Evolutionary conservation across 139 green algal species (phyloP), one percentile per base, ranked within the genome.

Genomic region (Chlorella vulgaris): DNA sequence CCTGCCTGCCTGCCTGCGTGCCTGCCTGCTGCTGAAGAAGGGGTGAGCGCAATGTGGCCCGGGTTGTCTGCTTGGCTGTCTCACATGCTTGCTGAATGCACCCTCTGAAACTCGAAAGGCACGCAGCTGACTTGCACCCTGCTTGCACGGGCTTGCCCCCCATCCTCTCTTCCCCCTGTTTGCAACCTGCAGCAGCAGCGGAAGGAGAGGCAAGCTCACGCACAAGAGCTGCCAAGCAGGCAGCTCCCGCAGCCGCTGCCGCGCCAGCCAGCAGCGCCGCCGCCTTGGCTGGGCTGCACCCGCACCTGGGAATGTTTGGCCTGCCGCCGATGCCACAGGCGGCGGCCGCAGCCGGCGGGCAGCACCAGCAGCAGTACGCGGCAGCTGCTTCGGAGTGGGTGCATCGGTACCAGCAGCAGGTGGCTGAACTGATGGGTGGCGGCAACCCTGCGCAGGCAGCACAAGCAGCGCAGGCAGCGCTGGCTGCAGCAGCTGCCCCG

Each of bases 361-460:
- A 24, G 55, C 38, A 53, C 13, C 74, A 69, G 38, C 74, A 55
- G 74, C 74, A 69, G 36, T 69, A 31, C 8, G 15, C 33, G n/a
- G 55, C 74, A 7, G 74, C 73, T 0, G 51, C 73, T 40, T 10
- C 55, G 26, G 74, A 80, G 55, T 80, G 74, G 74, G 39, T 80
- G 74, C 55, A 55, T 13, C 58, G 55, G 6, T 80, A 69, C 7
- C 74, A 80, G 55, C 33, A 33, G 15, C 55, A 69, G 55, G 38
- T 60, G 38, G 38, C 35, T 10, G 55, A 80, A 47, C 31, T 65
- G 70, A 18, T 66, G 7, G n/a, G n/a, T n/a, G n/a, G n/a, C n/a
- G n/a, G n/a, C n/a, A n/a, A n/a, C n/a, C n/a, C n/a, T n/a, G 2
- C 15, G 31, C 65, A 78, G 19, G 31, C 62, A 7, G 31, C 47